Evolutionary conservation across 1,139 yeast genomes (phyloP), one percentile per base, ranked within the genome.

Genomic region (Hyphopichia burtonii): DNA sequence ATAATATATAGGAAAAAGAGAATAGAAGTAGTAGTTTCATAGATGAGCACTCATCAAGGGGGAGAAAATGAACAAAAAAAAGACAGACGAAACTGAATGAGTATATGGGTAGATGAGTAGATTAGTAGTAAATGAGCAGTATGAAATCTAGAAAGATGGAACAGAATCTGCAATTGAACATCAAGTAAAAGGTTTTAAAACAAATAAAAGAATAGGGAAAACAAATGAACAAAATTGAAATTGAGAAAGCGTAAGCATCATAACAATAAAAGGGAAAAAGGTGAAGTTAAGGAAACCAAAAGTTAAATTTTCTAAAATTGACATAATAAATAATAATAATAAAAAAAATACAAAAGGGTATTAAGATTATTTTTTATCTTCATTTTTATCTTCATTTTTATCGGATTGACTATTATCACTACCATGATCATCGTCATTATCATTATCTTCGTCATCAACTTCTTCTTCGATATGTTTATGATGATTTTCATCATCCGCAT

Each of bases 391-490:
- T 17, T 32, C 33, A 10, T 9, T 5, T 31, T 31, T 31, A 16
- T 27, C 16, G n/a, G 23, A 18, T 23, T 18, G 22, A 22, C 23
- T 22, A 7, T 22, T 9, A 22, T 22, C 9, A 22, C 23, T 22
- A 22, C 23, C 23, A 22, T 6, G 6, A 7, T 22, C 25, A 12
- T 37, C 40, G 23, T 39, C 43, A 31, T 41, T 44, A 10, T 39
- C 41, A 16, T 19, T 41, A 20, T 46, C 44, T 28, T 40, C 25
- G 18, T 43, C 48, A n/a, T 44, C n/a, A n/a, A n/a, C 52, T 17
- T 50, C 56, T 44, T 58, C 66, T 46, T 59, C 67, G 40, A 54
- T 59, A 40, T 59, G 62, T 45, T 53, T 58, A 39, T 51, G 55
- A 41, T 56, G 54, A 34, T 51, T 57, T 31, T 54, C 54, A 18